These are phyloP conservation scores for Russula emetica DNA, from an alignment of 768 basidiomycete species.

Conservation along the genomic window DNA sequence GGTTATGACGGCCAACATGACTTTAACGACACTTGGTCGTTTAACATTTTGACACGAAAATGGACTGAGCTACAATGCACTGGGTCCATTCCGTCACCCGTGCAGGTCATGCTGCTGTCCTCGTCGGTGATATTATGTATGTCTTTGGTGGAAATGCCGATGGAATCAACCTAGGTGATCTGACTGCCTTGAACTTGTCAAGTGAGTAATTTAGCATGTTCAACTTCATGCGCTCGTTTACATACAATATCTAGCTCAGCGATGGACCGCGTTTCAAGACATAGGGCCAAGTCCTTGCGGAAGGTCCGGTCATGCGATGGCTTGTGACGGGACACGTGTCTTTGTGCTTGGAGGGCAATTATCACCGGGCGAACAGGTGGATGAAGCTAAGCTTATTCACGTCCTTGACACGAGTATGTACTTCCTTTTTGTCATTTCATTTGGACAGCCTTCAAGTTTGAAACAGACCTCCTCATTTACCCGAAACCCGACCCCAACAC, in stretches of 20 bases:
- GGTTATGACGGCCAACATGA: slow-evolving; percentile 98
- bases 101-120: slow-evolving; percentile 92
- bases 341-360: slow-evolving; percentile 95
- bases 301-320: slow-evolving; percentile 96
- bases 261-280: slow-evolving; percentile 99
- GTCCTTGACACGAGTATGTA: slow-evolving; percentile 90
- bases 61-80: slow-evolving; percentile 97
- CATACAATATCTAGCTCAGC: slow-evolving; percentile 57
- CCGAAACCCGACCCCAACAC: slow-evolving; percentile 53
- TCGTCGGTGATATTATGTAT: slow-evolving; percentile 96
- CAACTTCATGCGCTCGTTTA: neutral
- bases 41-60: slow-evolving; percentile 68
- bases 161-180: slow-evolving; percentile 89
- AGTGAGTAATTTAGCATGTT: slow-evolving; percentile 54
- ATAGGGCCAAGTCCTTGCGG: slow-evolving; percentile 95
- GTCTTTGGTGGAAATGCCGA: slow-evolving; percentile 96
- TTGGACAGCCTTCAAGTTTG: neutral
- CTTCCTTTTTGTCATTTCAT: slow-evolving; percentile 3
- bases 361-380: slow-evolving; percentile 61
- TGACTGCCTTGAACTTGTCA: slow-evolving; percentile 95
- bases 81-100: slow-evolving; percentile 91
- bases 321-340: slow-evolving; percentile 80
- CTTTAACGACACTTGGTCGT: slow-evolving; percentile 98
- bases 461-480: slow-evolving; percentile 85
- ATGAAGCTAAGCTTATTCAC: slow-evolving; percentile 77